phyloP scores from a whole-genome alignment of 345 rosid species.

The Ricinus communis region DNA sequence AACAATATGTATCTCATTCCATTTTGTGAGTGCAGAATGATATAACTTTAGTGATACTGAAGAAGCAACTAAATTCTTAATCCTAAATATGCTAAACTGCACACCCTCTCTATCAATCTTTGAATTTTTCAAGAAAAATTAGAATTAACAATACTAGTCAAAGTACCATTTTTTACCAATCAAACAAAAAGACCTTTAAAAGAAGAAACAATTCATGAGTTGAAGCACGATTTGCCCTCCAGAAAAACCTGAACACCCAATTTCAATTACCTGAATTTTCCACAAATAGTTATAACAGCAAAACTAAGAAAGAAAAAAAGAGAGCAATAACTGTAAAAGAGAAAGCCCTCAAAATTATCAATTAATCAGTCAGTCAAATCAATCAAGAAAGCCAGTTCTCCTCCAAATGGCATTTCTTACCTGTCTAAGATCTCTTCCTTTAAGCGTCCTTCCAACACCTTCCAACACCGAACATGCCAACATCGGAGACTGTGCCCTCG shows the following conservation, averaged over 20 bases:
- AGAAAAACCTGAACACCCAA: not conserved
- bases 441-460: conserved; percentile 85
- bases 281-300: not conserved
- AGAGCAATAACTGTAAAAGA: too few species aligned
- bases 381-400: conserved; percentile 82
- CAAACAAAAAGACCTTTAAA: too few species aligned
- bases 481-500: conserved; percentile 55
- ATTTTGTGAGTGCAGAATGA: too few species aligned
- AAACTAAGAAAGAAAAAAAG: not conserved
- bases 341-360: not conserved
- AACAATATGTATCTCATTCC: not conserved
- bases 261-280: conserved; percentile 8
- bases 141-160: not conserved
- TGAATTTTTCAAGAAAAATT: not conserved
- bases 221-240: conserved; percentile 1
- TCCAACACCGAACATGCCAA: conserved; percentile 76
- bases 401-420: conserved; percentile 80
- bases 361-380: conserved; percentile 29
- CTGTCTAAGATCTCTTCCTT: conserved; percentile 86
- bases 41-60: not conserved
- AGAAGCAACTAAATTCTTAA: not conserved
- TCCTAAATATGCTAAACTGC: too few species aligned
- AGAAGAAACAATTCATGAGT: too few species aligned
- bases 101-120: not conserved
- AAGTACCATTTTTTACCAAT: too few species aligned